Evolutionary conservation across 2,329 filamentous ascomycete genomes (phyloP).

Genomic region (Nemania abortiva): DNA sequence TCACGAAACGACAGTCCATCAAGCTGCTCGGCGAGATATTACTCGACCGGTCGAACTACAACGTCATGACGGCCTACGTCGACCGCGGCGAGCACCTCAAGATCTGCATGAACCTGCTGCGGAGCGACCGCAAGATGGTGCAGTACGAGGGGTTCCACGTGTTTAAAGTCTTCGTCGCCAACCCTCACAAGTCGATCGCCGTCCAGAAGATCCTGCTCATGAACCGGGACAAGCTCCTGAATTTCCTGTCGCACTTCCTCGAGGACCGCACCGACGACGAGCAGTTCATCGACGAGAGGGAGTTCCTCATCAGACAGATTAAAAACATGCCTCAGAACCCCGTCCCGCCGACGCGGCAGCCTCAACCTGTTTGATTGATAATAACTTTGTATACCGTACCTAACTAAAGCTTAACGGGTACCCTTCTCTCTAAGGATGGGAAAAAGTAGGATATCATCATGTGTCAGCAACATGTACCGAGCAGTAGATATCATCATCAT

Average conservation of each 20-base stretch:
- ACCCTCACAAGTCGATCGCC: constrained; percentile 96
- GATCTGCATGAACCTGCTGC: constrained; percentile 96
- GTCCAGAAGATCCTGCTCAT: constrained; percentile 96
- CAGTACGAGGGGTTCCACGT: constrained; percentile 99
- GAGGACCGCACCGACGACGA: constrained; percentile 97
- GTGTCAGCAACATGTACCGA: constrained; percentile 7
- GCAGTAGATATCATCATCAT: constrained; percentile 21
- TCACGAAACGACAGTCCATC: constrained; percentile 97
- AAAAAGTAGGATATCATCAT: constrained; percentile 25
- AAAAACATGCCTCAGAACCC: constrained; percentile 72
- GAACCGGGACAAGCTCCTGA: constrained; percentile 91
- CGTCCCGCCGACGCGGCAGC: constrained; percentile 62
- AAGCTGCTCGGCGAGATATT: constrained; percentile 96
- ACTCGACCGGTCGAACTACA: constrained; percentile 95
- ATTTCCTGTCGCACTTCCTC: constrained; percentile 90
- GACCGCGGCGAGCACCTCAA: constrained; percentile 96
- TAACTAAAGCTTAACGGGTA: constrained; percentile 12
- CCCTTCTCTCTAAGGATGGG: constrained; percentile 1
- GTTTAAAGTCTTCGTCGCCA: constrained; percentile 99
- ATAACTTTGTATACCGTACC: not conserved
- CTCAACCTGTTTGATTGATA: constrained; percentile 45
- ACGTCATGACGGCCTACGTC: constrained; percentile 97
- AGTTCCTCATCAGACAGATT: constrained; percentile 97
- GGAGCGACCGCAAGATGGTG: constrained; percentile 98
- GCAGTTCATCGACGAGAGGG: constrained; percentile 98